These are phyloP conservation scores for Penicillium coffeae DNA, from an alignment of 495 filamentous ascomycete species.

Conservation along the genomic window DNA sequence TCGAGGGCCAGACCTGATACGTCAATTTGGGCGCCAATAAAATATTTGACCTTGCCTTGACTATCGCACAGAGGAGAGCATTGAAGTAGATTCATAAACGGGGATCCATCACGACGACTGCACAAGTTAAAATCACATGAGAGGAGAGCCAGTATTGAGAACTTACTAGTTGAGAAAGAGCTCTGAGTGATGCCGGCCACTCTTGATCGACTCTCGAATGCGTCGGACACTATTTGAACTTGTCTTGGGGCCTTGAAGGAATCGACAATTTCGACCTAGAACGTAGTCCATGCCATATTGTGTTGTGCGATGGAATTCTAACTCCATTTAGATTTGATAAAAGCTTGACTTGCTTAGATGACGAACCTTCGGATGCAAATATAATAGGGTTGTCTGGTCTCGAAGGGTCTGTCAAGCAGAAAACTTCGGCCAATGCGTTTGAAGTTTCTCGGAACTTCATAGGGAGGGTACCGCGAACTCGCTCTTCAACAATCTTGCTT, in stretches of 20 bases:
- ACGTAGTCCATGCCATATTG: slow-evolving; percentile 58
- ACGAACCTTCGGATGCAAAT: slow-evolving; percentile 70
- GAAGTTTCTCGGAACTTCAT: slow-evolving; percentile 51
- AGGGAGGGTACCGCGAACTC: slow-evolving; percentile 31
- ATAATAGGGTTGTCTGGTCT: slow-evolving; percentile 72
- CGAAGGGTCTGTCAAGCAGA: slow-evolving; percentile 73
- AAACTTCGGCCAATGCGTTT: slow-evolving; percentile 71
- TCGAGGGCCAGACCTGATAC: slow-evolving; percentile 54
- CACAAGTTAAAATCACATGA: background rate
- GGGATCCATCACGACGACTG: slow-evolving; percentile 55
- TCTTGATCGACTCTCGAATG: slow-evolving; percentile 53
- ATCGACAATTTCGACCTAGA: slow-evolving; percentile 58
- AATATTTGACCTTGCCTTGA: slow-evolving; percentile 56
- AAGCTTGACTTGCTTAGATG: background rate
- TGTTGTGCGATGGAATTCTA: slow-evolving; percentile 40
- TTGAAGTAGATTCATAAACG: slow-evolving; percentile 64
- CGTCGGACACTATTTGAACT: slow-evolving; percentile 48
- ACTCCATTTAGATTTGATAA: background rate
- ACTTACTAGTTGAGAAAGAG: slow-evolving; percentile 65
- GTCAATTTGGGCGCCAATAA: slow-evolving; percentile 60
- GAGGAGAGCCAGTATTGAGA: background rate
- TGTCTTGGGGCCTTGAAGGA: slow-evolving; percentile 57
- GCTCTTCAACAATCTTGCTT: slow-evolving; percentile 34
- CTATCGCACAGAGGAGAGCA: slow-evolving; percentile 59
- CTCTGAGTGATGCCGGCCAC: slow-evolving; percentile 61